phyloP scores from a whole-genome alignment of 306 rosid genomes.

The Canavalia ensiformis region DNA sequence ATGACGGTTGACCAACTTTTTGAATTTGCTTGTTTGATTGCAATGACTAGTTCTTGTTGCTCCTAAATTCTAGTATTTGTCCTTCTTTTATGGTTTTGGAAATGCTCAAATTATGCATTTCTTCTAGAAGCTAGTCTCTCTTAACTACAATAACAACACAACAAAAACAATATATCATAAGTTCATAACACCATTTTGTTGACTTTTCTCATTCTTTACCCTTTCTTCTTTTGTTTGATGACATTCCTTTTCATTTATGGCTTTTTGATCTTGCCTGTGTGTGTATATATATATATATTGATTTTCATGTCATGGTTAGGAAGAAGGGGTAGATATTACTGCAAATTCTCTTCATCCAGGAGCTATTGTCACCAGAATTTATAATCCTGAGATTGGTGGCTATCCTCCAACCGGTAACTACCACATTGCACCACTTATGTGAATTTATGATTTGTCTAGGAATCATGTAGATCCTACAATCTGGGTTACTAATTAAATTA shows the following conservation, averaged over 20 bases:
- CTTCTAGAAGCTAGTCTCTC: neutral
- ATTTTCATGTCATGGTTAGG: slow-evolving; percentile 63
- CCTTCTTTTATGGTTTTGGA: neutral
- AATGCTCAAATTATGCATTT: neutral
- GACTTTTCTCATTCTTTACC: neutral
- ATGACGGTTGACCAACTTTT: neutral
- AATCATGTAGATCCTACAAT: neutral
- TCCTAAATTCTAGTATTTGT: neutral
- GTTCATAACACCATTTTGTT: neutral
- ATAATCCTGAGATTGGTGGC: slow-evolving; percentile 47
- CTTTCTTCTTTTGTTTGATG: neutral
- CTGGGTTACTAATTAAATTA: neutral
- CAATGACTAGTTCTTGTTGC: neutral
- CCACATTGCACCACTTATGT: slow-evolving; percentile 23
- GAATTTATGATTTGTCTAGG: neutral
- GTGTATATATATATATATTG: slow-evolving; percentile 25
- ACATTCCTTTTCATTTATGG: neutral
- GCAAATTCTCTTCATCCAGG: slow-evolving; percentile 98
- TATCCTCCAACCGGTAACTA: slow-evolving; percentile 53
- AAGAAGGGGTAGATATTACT: slow-evolving; percentile 64
- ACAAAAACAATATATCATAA: neutral
- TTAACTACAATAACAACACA: neutral
- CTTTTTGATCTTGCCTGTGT: slow-evolving; percentile 1
- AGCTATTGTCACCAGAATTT: slow-evolving; percentile 64
- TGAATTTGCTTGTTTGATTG: neutral